Evolutionary conservation across 371 early-diverging fungal genomes (phyloP), one percentile per base, ranked within the genome.

Genomic region (Apophysomyces trapeziformis): DNA sequence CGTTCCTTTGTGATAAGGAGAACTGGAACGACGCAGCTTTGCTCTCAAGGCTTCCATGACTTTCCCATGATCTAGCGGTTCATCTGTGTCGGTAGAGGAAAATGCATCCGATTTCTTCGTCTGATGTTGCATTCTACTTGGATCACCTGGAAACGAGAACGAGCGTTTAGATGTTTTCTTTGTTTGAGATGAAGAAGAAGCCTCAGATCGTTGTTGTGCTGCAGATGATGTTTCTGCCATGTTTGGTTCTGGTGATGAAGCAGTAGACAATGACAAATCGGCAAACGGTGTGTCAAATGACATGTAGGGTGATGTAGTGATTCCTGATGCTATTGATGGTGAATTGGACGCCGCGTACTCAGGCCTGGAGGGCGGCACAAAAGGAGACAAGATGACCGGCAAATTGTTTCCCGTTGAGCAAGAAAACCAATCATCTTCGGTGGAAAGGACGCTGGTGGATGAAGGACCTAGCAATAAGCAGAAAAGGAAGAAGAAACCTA

Each of bases 41-140:
- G 76, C 76, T 66, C 76, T 45, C 14, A 76, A 39, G 35, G 76
- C 76, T 43, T 76, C 73, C 70, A 76, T 76, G 26, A 76, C 76
- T 64, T 67, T 72, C 38, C 65, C 68, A 58, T 76, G 76, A 50
- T 76, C 60, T 11, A 76, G 58, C 32, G 37, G 38, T 9, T 21
- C 7, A 0, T 16, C 9, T 0, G 9, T 26, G 5, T 50, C 54
- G 21, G 54, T 21, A 4, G 54, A 16, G 16, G 54, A 21, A 7
- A 9, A 21, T 21, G n/a, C 32, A 8, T 50, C 54, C 16, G 21
- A 9, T 4, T 50, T 50, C 9, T n/a, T 21, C 11, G 35, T 21
- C 21, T 9, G 9, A 5, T 21, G 4, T 50, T 50, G 18, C 9
- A 26, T 11, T 50, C 54, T n/a, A 21, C 54, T 50, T 50, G n/a